Conservation (phyloP, 1,284 basidiomycete species). For the Pholiota adiposa region DNA sequence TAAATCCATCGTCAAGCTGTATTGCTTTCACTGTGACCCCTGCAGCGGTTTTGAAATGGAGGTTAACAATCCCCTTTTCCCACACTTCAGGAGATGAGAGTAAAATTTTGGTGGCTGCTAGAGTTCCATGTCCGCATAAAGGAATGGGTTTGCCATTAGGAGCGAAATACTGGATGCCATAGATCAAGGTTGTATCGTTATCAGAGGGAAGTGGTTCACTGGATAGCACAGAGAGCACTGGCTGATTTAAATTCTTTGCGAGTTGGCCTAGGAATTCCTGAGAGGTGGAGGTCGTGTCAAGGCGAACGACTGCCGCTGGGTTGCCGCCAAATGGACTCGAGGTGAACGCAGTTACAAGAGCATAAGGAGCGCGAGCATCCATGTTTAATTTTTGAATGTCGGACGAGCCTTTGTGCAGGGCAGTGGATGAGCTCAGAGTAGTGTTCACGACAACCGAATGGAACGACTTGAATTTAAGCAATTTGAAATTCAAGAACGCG, state of each 20-base stretch:
- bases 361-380: constrained; percentile 29
- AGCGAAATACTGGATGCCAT: constrained; percentile 45
- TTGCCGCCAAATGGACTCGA: constrained; percentile 48
- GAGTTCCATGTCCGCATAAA: constrained; percentile 55
- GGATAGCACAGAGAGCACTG: constrained; percentile 48
- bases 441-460: no score
- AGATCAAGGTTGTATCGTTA: constrained; percentile 27
- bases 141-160: constrained; percentile 34
- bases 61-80: constrained; percentile 27
- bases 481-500: no score
- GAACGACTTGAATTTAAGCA: not conserved
- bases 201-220: constrained; percentile 26
- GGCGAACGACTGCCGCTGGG: constrained; percentile 53
- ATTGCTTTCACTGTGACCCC: constrained; percentile 30
- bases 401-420: no score
- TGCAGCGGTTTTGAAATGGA: constrained; percentile 40
- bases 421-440: no score
- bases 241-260: constrained; percentile 50
- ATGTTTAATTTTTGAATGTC: not conserved
- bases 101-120: constrained; percentile 48
- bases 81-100: constrained; percentile 37
- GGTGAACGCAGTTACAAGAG: constrained; percentile 54
- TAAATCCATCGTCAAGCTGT: constrained; percentile 33
- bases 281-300: constrained; percentile 34
- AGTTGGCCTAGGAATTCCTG: constrained; percentile 37